Base-by-base conservation (phyloP, 306 rosid species). In the Lathyrus sativus region DNA sequence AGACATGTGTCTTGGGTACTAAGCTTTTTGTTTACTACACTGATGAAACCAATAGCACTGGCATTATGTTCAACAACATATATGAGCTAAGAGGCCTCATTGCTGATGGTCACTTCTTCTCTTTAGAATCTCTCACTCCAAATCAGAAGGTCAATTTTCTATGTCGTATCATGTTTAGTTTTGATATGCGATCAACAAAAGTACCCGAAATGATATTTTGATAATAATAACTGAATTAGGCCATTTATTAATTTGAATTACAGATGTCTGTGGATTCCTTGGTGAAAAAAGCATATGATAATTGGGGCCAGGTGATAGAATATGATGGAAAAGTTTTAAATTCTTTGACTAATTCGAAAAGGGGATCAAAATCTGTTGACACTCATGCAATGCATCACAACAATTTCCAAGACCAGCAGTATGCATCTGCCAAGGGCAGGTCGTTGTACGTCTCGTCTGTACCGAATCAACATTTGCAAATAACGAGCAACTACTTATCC, bases 61-160 rank as follows among this genome's bases (percentile, higher is more conserved):
- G 97, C 26, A 73, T 83, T 79, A 90, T 91, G 57, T 91, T 91
- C 82, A 82, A 88, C 76, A 82, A 91, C 78, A 91, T 91, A 68
- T 88, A 80, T n/a, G 93, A 91, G 87, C 87, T 88, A 19, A 80
- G 83, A 65, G 97, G 96, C 53, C 91, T 88, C 51, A 85, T 91
- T 44, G 71, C 96, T 19, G 86, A 88, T 54, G 84, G 81, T 3
- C 93, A 88, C 55, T 88, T 88, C 80, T 83, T 65, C 78, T 37
- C 97, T 53, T 66, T 91, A 72, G 93, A 88, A 64, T 86, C 89
- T 3, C 96, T 91, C 31, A 78, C 85, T 57, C 85, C 85, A 68
- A 75, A 72, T 74, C 96, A 91, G 67, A 91, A 86, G 97, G 97
- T 91, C 60, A 41, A 51, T 48, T 69, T 61, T 71, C 35, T 60